Evolutionary conservation across 352 stramenopile species (phyloP).

Genomic region (Phytopythium kandeliae): DNA sequence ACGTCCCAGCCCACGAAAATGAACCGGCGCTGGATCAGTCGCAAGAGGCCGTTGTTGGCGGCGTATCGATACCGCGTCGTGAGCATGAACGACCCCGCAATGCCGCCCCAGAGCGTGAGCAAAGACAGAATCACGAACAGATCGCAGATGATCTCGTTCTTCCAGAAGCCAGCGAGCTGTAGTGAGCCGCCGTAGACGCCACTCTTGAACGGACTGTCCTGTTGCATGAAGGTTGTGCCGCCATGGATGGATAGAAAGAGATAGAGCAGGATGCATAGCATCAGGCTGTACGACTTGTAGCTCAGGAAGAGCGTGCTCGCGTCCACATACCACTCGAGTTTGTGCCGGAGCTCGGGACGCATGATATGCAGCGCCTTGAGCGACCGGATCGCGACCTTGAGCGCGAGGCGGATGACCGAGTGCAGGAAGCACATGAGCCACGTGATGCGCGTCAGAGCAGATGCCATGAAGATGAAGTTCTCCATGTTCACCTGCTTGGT

Average conservation of each 20-base stretch:
- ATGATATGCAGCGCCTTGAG: slow-evolving; percentile 35
- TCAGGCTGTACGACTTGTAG: slow-evolving; percentile 54
- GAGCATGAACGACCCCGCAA: slow-evolving; percentile 24
- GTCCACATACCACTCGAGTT: slow-evolving; percentile 53
- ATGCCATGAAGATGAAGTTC: slow-evolving; percentile 57
- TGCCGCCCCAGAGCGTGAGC: slow-evolving; percentile 16
- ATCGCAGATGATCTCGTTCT: slow-evolving; percentile 51
- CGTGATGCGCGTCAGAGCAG: slow-evolving; percentile 40
- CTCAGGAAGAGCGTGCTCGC: slow-evolving; percentile 36
- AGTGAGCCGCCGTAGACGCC: slow-evolving; percentile 33
- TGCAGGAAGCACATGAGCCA: slow-evolving; percentile 61
- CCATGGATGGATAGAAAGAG: slow-evolving; percentile 29
- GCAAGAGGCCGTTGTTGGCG: slow-evolving; percentile 44
- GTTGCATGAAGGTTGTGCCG: slow-evolving; percentile 39
- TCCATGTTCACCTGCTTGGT: slow-evolving; percentile 35
- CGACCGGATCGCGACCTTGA: slow-evolving; percentile 25
- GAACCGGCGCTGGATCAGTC: slow-evolving; percentile 43
- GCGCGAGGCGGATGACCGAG: slow-evolving; percentile 16
- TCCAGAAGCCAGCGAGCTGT: slow-evolving; percentile 38
- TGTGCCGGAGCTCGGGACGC: slow-evolving; percentile 14
- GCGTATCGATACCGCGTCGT: slow-evolving; percentile 30
- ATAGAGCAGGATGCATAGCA: slow-evolving; percentile 39
- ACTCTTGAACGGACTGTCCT: slow-evolving; percentile 16
- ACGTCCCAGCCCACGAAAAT: slow-evolving; percentile 45
- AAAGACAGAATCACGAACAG: slow-evolving; percentile 32